These are phyloP conservation scores for Exophiala sp. DNA, from an alignment of 2,329 filamentous ascomycete genomes.

Conservation along the genomic window DNA sequence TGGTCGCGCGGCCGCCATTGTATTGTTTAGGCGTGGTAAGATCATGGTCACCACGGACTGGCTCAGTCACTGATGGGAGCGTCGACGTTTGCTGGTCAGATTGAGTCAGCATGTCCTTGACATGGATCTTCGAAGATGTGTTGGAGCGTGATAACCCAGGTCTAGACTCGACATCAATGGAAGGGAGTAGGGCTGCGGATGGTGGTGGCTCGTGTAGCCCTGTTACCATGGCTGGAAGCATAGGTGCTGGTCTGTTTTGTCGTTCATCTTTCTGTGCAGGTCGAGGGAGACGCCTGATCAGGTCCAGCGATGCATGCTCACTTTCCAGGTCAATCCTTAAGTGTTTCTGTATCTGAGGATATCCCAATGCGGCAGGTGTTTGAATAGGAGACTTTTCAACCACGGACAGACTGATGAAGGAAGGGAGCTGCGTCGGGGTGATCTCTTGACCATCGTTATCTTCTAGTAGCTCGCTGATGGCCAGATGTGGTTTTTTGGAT, in stretches of 20 bases:
- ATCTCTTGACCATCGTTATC: slow-evolving; percentile 38
- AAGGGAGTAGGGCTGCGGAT: slow-evolving; percentile 55
- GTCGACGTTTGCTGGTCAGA: slow-evolving; percentile 7
- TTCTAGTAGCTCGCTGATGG: slow-evolving; percentile 35
- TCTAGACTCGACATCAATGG: slow-evolving; percentile 49
- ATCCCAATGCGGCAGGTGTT: slow-evolving; percentile 20
- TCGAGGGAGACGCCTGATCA: slow-evolving; percentile 44
- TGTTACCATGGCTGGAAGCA: slow-evolving; percentile 46
- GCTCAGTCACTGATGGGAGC: background rate
- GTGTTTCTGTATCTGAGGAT: slow-evolving; percentile 38
- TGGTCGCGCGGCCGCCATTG: background rate
- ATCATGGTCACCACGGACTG: slow-evolving; percentile 1
- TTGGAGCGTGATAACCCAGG: slow-evolving; percentile 12
- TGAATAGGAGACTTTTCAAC: slow-evolving; percentile 36
- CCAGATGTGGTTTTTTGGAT: slow-evolving; percentile 28
- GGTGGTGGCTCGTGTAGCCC: slow-evolving; percentile 60
- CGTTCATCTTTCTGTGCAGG: slow-evolving; percentile 44
- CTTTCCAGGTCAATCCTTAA: slow-evolving; percentile 39
- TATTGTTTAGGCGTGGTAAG: background rate
- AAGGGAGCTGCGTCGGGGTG: slow-evolving; percentile 35
- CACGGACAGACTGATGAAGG: slow-evolving; percentile 45
- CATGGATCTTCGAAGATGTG: slow-evolving; percentile 28
- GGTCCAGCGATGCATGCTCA: slow-evolving; percentile 36
- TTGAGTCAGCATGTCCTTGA: slow-evolving; percentile 26
- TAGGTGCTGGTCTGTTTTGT: slow-evolving; percentile 41